These are phyloP conservation scores for Pyrenochaeta sp. DNA, from an alignment of 2,329 filamentous ascomycete genomes.

Conservation along the genomic window DNA sequence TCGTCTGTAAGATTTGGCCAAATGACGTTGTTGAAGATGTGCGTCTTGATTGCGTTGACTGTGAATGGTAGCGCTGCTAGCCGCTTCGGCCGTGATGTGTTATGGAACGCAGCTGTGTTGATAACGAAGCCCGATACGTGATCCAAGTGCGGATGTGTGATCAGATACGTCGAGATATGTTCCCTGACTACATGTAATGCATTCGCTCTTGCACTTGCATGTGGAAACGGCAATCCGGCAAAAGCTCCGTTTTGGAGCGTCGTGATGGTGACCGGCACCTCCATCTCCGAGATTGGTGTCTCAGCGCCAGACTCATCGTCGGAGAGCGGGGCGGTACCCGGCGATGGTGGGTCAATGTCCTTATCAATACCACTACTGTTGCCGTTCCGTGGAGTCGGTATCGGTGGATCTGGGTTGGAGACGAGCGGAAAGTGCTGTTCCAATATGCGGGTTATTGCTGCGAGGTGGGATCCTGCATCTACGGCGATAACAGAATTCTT, in stretches of 20 bases:
- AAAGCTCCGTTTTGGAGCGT: slow-evolving; percentile 75
- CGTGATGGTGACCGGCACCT: slow-evolving; percentile 57
- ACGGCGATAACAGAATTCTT: slow-evolving; percentile 88
- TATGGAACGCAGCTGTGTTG: slow-evolving; percentile 87
- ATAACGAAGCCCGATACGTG: slow-evolving; percentile 92
- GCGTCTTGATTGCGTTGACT: slow-evolving; percentile 89
- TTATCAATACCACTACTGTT: slow-evolving; percentile 23
- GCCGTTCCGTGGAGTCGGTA: slow-evolving; percentile 21
- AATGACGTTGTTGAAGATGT: slow-evolving; percentile 97
- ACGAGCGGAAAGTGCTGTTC: slow-evolving; percentile 62
- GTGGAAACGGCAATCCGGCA: slow-evolving; percentile 75
- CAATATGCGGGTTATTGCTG: slow-evolving; percentile 82
- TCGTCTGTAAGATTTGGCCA: slow-evolving; percentile 98
- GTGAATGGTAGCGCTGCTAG: slow-evolving; percentile 86
- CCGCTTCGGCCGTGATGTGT: slow-evolving; percentile 78
- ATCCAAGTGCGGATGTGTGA: slow-evolving; percentile 97
- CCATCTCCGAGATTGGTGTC: slow-evolving; percentile 37
- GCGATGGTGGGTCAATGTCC: slow-evolving; percentile 35
- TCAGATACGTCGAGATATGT: slow-evolving; percentile 86
- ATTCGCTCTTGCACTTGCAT: slow-evolving; percentile 74
- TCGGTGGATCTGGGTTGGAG: slow-evolving; percentile 27
- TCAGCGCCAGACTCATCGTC: slow-evolving; percentile 42
- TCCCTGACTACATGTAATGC: slow-evolving; percentile 80
- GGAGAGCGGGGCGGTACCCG: slow-evolving; percentile 29
- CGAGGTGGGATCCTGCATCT: slow-evolving; percentile 89